These are phyloP conservation scores for Nemania abortiva DNA, from an alignment of 2,329 filamentous ascomycete species.

Conservation along the genomic window DNA sequence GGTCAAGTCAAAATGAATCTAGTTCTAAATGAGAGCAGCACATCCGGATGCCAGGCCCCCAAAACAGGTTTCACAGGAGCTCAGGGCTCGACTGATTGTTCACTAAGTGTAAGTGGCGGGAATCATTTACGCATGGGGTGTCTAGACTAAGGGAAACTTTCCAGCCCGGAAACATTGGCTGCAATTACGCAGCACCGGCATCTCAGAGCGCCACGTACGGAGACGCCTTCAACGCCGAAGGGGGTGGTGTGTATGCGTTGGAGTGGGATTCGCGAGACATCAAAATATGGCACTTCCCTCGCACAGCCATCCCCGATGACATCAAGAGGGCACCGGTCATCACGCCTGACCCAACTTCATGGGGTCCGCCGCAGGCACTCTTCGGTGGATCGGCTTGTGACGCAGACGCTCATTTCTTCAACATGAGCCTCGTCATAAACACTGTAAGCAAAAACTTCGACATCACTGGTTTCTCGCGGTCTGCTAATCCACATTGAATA, in stretches of 20 bases:
- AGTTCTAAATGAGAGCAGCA: constrained; percentile 34
- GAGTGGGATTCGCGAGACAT: constrained; percentile 77
- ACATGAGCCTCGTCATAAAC: constrained; percentile 79
- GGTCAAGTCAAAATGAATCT: background rate
- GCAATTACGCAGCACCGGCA: constrained; percentile 56
- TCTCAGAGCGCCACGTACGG: constrained; percentile 66
- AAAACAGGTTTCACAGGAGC: constrained; percentile 45
- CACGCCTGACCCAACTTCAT: constrained; percentile 71
- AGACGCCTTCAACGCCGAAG: constrained; percentile 72
- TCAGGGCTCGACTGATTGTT: constrained; percentile 46
- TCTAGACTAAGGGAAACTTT: constrained; percentile 22
- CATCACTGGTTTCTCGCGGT: background rate
- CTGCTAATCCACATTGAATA: constrained; percentile 42
- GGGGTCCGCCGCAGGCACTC: constrained; percentile 76
- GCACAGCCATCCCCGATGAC: constrained; percentile 73
- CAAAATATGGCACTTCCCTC: constrained; percentile 81
- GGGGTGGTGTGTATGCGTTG: constrained; percentile 77
- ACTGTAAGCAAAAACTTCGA: constrained; percentile 57
- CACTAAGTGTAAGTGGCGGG: constrained; percentile 41
- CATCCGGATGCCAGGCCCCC: constrained; percentile 43
- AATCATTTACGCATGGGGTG: background rate
- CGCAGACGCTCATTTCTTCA: constrained; percentile 72
- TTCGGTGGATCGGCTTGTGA: constrained; percentile 76
- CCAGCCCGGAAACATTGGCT: constrained; percentile 62
- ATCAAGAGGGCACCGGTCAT: constrained; percentile 62